phyloP scores from a whole-genome alignment of 2,329 filamentous ascomycete genomes.

The Rhynchosporium graminicola region DNA sequence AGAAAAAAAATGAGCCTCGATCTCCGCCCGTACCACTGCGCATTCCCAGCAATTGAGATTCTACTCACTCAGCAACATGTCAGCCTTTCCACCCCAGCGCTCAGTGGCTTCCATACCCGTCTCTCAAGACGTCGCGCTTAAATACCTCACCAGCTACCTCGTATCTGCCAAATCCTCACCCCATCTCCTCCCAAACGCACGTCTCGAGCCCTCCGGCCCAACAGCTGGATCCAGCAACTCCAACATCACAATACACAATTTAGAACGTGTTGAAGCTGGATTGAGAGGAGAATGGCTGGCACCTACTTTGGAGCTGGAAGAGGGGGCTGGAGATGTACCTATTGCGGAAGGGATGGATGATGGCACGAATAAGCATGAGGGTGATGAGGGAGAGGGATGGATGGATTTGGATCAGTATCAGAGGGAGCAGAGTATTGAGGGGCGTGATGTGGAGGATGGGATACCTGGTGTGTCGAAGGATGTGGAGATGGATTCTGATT shows the following conservation, averaged over 20 bases:
- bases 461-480: constrained; percentile 30
- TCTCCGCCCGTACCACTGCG: too few species aligned
- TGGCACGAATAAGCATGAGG: constrained; percentile 31
- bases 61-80: constrained; percentile 30
- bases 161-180: constrained; percentile 31
- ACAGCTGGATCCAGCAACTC: constrained; percentile 34
- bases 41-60: constrained; percentile 2
- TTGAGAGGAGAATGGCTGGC: constrained; percentile 52
- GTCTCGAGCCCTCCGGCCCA: constrained; percentile 39
- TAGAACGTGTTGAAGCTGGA: constrained; percentile 54
- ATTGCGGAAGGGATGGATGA: constrained; percentile 36
- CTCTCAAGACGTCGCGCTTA: constrained; percentile 35
- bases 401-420: constrained; percentile 43
- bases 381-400: constrained; percentile 39
- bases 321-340: constrained; percentile 26
- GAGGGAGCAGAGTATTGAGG: constrained; percentile 39
- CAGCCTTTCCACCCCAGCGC: constrained; percentile 38
- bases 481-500: constrained; percentile 48
- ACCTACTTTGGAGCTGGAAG: constrained; percentile 44
- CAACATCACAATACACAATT: constrained; percentile 52
- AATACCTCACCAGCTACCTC: constrained; percentile 39
- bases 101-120: constrained; percentile 35
- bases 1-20: neutral
- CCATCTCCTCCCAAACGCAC: constrained; percentile 41
- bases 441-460: constrained; percentile 31